A percentile compares a stretch with the other conserved stretches of the same genome.
These are phyloP conservation scores for Zanthoxylum bungeanum DNA, from an alignment of 345 rosid genomes.

Conservation along the genomic window DNA sequence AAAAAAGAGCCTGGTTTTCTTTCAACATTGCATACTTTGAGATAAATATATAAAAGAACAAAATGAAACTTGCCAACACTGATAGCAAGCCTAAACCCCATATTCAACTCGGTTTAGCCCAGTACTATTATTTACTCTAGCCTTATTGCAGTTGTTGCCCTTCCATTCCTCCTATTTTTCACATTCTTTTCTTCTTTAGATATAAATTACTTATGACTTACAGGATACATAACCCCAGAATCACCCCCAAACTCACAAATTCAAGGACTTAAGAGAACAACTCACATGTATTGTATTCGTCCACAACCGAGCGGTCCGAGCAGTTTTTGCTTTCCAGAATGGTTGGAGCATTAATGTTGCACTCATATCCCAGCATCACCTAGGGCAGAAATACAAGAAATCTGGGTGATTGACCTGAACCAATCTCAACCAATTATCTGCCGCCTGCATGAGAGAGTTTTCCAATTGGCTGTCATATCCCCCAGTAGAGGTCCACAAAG, in stretches of 20 bases:
- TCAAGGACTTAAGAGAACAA: no score
- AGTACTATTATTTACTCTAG: constrained; percentile 9
- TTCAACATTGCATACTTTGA: constrained; percentile 5
- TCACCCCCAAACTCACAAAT: no score
- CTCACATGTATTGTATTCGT: neutral
- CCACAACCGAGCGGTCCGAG: neutral
- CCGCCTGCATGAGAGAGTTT: constrained; percentile 52
- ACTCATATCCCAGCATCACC: constrained; percentile 17
- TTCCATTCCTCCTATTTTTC: constrained; percentile 1
- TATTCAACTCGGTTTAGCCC: no score
- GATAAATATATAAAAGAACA: constrained; percentile 7
- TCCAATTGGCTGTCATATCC: constrained; percentile 42
- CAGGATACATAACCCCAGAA: neutral
- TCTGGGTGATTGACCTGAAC: constrained; percentile 76
- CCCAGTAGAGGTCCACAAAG: constrained; percentile 71
- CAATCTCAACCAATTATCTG: constrained; percentile 59
- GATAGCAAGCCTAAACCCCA: constrained; percentile 7
- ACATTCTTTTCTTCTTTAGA: constrained; percentile 11
- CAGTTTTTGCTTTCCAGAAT: constrained; percentile 6
- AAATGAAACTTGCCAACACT: constrained; percentile 12
- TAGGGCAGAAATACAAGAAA: constrained; percentile 60
- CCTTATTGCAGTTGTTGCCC: constrained; percentile 14
- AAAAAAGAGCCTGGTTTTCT: constrained; percentile 32
- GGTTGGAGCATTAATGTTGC: constrained; percentile 5
- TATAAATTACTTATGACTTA: constrained; percentile 8